Conservation (phyloP, 371 early-diverging fungal species). For the Homolaphlyctis polyrhiza region DNA sequence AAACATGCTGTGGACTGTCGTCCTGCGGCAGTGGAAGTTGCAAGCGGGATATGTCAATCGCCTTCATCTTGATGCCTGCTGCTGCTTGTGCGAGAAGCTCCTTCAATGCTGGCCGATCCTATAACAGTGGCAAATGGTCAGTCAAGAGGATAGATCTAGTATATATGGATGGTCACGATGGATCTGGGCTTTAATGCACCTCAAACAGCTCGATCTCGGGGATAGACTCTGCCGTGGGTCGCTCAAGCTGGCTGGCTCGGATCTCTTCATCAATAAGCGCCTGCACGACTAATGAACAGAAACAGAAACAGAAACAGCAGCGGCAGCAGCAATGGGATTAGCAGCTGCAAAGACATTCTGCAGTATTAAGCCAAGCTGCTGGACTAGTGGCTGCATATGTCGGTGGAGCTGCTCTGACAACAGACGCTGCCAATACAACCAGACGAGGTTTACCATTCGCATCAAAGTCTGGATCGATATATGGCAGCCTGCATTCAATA, state of each 20-base stretch:
- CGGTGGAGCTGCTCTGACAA: too few species aligned
- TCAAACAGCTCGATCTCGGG: background rate
- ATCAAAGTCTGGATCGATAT: conserved; percentile 4
- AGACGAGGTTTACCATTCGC: background rate
- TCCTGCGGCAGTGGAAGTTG: conserved; percentile 27
- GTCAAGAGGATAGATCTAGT: too few species aligned
- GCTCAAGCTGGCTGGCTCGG: background rate
- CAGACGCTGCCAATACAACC: too few species aligned
- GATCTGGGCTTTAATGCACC: background rate
- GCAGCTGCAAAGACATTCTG: background rate
- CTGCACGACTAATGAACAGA: background rate
- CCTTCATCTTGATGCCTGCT: background rate
- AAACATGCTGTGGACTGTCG: conserved; percentile 33
- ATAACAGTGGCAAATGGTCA: too few species aligned
- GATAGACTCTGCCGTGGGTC: background rate
- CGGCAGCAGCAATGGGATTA: too few species aligned
- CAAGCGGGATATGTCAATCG: conserved; percentile 27
- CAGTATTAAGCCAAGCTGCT: background rate
- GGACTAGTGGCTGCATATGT: background rate
- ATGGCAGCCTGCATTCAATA: conserved; percentile 4
- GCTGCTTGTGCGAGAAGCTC: conserved; percentile 3
- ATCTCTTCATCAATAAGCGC: conserved; percentile 1
- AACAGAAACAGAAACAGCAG: too few species aligned
- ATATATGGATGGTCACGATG: background rate
- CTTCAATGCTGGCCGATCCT: background rate